Base-by-base conservation (phyloP, 768 basidiomycete genomes). In the Baorangia bicolor region DNA sequence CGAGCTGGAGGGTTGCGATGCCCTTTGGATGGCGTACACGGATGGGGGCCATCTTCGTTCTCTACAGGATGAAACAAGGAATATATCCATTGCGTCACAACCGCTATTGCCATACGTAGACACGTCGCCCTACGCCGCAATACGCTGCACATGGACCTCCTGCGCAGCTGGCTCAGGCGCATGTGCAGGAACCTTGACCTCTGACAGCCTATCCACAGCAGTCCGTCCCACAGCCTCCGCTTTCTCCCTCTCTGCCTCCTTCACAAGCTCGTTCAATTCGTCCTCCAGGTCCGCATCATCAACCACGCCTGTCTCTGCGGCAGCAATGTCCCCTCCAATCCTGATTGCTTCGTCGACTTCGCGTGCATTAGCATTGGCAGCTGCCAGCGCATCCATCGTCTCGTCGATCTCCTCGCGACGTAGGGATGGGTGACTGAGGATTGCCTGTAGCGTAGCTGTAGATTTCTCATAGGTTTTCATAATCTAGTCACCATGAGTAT, bases 1-100 rank as follows among this genome's bases (percentile, higher is more conserved):
- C 80, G 35, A 94, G 72, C 44, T 92, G 79, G 53, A 97, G 75
- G 10, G 92, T 92, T 9, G 86, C 76, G 28, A 91, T 83, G 30
- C 94, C 94, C 65, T 87, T 83, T 14, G 94, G 90, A 71, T 94
- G 88, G 57, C 94, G 82, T 4, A 98, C 76, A 25, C 94, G 87
- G 37, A 96, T 61, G 41, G 83, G 81, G 9, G 84, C 81, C 90
- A 92, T 91, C 4, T 18, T 51, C 4, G 5, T 7, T 48, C 33
- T 38, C n/a, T 13, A 1, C 10, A 8, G n/a, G 49, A 40, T 34
- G 9, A 45, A 42, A 14, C 41, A 2, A 28, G n/a, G 11, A 11
- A 51, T 43, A 45, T 51, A 30, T 2, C 1, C n/a, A 49, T 59
- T 62, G 58, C 58, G 42, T 67, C 61, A 61, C 42, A 35, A 43